Percentiles rank a stretch among this genome's conserved stretches.
Evolutionary conservation across 352 stramenopile genomes (phyloP).

Genomic region (Phytopythium ostracodes): DNA sequence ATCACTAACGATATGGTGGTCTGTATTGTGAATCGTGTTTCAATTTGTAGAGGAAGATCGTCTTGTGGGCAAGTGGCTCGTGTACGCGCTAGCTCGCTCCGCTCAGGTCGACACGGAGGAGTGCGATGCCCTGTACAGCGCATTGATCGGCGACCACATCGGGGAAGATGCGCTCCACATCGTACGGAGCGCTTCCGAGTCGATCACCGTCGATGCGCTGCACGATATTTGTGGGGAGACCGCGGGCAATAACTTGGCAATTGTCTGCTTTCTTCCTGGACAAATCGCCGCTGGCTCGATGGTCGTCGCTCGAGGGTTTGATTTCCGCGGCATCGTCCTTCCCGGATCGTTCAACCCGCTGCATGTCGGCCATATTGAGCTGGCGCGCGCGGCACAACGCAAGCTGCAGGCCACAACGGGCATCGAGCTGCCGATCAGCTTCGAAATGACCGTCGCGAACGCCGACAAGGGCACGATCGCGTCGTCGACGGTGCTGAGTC

Average conservation of each 20-base stretch:
- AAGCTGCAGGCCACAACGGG: conserved; percentile 27
- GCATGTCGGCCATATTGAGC: conserved; percentile 64
- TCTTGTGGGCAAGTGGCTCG: conserved; percentile 63
- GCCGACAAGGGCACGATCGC: conserved; percentile 74
- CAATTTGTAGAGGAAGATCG: conserved; percentile 45
- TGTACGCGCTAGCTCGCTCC: conserved; percentile 58
- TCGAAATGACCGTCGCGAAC: conserved; percentile 76
- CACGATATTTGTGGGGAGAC: conserved; percentile 19
- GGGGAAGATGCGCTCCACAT: conserved; percentile 24
- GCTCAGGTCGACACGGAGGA: conserved; percentile 26
- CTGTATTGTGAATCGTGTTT: neutral
- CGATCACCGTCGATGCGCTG: conserved; percentile 19
- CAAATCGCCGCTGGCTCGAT: neutral
- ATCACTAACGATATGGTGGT: neutral
- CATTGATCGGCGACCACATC: conserved; percentile 23
- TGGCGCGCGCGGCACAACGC: conserved; percentile 44
- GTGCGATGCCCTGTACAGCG: conserved; percentile 26
- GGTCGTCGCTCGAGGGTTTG: conserved; percentile 27
- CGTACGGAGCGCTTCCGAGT: conserved; percentile 8
- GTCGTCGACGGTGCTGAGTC: conserved; percentile 26
- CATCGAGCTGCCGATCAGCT: conserved; percentile 40
- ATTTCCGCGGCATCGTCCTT: conserved; percentile 59
- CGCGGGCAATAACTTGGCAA: conserved; percentile 21
- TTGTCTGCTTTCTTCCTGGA: conserved; percentile 45
- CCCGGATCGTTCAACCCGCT: conserved; percentile 84